Base-by-base conservation (phyloP, 805 yeast genomes). In the Yamadazyma takamatsuzukensis region DNA sequence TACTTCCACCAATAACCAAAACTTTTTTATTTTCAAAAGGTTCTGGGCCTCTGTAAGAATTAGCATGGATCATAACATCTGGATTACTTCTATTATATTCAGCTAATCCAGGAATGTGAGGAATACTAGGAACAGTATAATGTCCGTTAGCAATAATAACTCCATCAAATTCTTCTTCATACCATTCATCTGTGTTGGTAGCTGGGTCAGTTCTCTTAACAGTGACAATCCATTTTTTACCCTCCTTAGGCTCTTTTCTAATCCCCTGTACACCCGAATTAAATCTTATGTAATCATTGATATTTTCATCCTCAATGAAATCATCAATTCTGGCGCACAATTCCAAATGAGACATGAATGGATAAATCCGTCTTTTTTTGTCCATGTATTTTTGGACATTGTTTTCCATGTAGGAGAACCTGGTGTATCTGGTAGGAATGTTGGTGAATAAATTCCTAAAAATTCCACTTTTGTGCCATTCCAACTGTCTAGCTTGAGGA, bases 141-240 rank as follows among this genome's bases (percentile, higher is more conserved):
- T 76, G 77, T 1, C 93, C 93, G 6, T 73, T 60, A 5, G 86
- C 82, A 7, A 80, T 53, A 3, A 76, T 73, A 5, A 83, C 73
- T 6, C 76, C 83, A 49, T 83, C 89, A 41, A 68, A 76, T 21
- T 49, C 51, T 33, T 72, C 72, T 16, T 44, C 51, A 39, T 72
- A 71, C 76, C 76, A 72, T 19, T 43, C 39, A 39, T 37, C 68
- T 7, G 26, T 26, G 10, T 33, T 39, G 4, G 17, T 29, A 3
- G 21, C 34, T 2, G 32, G 29, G 6, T 36, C 37, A 8, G 37
- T 37, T 27, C 27, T 37, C 15, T 48, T 40, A 2, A 61, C 47
- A 5, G 58, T 51, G 6, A 68, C 21, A 1, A 47, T 38, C 77
- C 77, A 72, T 45, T 67, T 61, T 1, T 59, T 62, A 9, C 35